These are phyloP conservation scores for Elongisporangium anandrum DNA, from an alignment of 352 stramenopile species.

Conservation along the genomic window DNA sequence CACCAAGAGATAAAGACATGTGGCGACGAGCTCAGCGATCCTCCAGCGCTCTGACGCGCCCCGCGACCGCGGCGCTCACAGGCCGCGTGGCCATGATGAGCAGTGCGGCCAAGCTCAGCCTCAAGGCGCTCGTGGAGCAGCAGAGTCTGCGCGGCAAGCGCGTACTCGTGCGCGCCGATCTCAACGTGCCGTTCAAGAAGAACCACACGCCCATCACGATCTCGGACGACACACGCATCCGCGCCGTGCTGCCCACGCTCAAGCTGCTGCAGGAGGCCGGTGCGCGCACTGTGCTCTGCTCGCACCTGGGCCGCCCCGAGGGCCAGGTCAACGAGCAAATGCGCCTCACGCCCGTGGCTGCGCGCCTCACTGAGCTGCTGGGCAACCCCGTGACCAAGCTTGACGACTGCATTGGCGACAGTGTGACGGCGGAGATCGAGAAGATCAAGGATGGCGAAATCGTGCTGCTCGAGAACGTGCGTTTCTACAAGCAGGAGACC, in stretches of 20 bases:
- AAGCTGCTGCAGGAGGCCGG: conserved; percentile 90
- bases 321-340: conserved; percentile 78
- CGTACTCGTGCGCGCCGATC: conserved; percentile 97
- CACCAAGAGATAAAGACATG: neutral
- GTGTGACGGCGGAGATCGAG: conserved; percentile 81
- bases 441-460: conserved; percentile 90
- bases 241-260: conserved; percentile 93
- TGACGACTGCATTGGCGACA: conserved; percentile 93
- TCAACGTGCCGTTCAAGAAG: conserved; percentile 98
- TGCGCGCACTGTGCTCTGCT: conserved; percentile 94
- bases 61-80: neutral
- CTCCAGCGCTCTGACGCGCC: neutral
- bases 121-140: conserved; percentile 58
- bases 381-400: conserved; percentile 90
- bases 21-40: neutral
- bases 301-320: conserved; percentile 97
- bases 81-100: conserved; percentile 7
- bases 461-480: conserved; percentile 91
- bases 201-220: conserved; percentile 89
- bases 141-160: conserved; percentile 91
- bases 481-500: conserved; percentile 98
- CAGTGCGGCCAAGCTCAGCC: conserved; percentile 62
- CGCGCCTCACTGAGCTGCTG: conserved; percentile 92
- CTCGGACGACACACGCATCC: conserved; percentile 96
- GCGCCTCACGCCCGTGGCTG: conserved; percentile 90